A percentile compares a stretch with the other conserved stretches of the same genome.
Conservation (phyloP, 257 asterid species). For the Forsythia suspensa region DNA sequence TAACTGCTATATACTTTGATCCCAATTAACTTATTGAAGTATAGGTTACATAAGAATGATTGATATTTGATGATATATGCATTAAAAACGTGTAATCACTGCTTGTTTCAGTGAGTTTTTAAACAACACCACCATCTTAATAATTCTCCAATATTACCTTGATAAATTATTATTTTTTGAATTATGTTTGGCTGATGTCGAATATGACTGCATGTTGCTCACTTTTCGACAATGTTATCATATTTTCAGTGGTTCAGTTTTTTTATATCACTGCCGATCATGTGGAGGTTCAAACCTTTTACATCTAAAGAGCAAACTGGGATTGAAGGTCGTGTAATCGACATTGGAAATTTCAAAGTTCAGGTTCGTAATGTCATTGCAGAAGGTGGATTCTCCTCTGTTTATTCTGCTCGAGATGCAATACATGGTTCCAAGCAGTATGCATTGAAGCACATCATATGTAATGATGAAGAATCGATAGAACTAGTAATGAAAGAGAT, state of each 20-base stretch:
- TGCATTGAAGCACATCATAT: conserved; percentile 89
- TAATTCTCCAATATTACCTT: not conserved
- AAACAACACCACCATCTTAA: not conserved
- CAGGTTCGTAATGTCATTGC: conserved; percentile 84
- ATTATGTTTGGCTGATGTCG: not conserved
- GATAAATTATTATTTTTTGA: conserved; percentile 1
- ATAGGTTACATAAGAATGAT: not conserved
- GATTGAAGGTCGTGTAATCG: conserved; percentile 90
- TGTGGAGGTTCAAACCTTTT: conserved; percentile 97
- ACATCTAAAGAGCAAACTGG: conserved; percentile 84
- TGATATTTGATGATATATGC: not conserved
- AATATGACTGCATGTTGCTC: not conserved
- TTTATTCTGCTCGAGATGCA: conserved; percentile 80
- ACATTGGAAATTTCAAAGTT: conserved; percentile 78
- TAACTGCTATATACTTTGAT: not conserved
- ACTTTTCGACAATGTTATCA: conserved; percentile 8
- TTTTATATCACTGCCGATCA: conserved; percentile 37
- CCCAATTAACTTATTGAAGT: not conserved
- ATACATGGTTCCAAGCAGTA: conserved; percentile 84
- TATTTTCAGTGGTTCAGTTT: conserved; percentile 38
- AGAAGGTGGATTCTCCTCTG: conserved; percentile 98
- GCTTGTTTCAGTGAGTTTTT: not conserved
- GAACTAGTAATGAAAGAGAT: conserved; percentile 80
- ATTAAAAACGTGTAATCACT: not conserved
- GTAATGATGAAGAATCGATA: conserved; percentile 83